Conservation (phyloP, 129 eudicot genomes). For the Apium graveolens region DNA sequence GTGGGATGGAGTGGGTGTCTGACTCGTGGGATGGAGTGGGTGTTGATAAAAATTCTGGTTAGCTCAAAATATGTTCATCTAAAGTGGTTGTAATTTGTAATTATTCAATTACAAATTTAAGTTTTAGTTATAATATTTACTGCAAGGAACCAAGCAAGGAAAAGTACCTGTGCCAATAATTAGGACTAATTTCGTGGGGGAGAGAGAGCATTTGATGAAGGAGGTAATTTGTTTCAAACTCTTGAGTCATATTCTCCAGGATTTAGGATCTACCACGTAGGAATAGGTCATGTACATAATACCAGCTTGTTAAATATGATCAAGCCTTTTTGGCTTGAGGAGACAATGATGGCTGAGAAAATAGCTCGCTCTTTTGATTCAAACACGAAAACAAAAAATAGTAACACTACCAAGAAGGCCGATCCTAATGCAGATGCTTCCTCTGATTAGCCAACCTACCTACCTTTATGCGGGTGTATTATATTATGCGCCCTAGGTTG, state of each 20-base stretch:
- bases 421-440: no score
- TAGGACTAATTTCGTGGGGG: constrained; percentile 17
- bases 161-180: constrained; percentile 20
- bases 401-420: no score
- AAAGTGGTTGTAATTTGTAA: background rate
- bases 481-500: no score
- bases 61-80: constrained; percentile 18
- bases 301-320: no score
- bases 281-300: no score
- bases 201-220: constrained; percentile 51
- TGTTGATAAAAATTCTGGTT: constrained; percentile 42
- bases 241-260: background rate
- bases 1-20: constrained; percentile 32
- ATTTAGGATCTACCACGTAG: background rate
- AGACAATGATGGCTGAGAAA: no score
- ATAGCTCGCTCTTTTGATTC: no score
- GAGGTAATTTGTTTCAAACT: constrained; percentile 37
- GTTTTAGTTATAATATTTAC: background rate
- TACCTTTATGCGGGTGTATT: no score
- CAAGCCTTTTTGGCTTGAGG: no score
- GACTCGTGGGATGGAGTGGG: constrained; percentile 36
- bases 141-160: constrained; percentile 42
- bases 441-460: no score
- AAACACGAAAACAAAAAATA: no score
- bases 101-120: background rate